Evolutionary conservation across 257 asterid genomes (phyloP).

Genomic region (Solanum medicagineum): DNA sequence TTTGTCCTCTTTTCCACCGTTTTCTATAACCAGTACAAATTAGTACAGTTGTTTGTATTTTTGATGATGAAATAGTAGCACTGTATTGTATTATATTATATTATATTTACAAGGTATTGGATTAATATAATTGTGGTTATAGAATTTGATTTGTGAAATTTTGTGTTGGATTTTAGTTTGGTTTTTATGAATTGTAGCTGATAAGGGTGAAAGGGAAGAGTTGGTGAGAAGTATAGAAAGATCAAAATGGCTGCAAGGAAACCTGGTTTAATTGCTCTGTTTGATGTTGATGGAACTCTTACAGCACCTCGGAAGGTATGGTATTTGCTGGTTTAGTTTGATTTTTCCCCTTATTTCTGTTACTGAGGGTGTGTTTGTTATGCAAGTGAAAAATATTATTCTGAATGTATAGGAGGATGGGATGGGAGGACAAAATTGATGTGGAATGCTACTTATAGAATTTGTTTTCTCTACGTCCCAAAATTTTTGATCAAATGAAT

Average conservation of each 20-base stretch:
- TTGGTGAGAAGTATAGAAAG: not conserved
- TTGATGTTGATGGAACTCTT: slow-evolving; percentile 96
- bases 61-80: no score
- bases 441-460: not conserved
- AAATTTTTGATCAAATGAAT: no score
- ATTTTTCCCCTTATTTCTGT: not conserved
- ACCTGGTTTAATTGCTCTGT: slow-evolving; percentile 78
- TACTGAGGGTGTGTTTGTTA: not conserved
- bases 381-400: not conserved
- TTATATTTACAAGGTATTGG: not conserved
- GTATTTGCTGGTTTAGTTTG: not conserved
- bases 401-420: not conserved
- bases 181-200: not conserved
- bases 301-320: slow-evolving; percentile 87
- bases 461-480: no score
- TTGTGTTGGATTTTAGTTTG: not conserved
- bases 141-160: not conserved
- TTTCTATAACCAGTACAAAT: no score
- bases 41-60: no score
- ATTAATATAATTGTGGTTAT: not conserved
- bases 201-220: not conserved
- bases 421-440: not conserved
- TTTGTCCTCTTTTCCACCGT: not conserved
- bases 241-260: slow-evolving; percentile 38
- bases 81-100: no score